phyloP scores from a whole-genome alignment of 768 basidiomycete genomes.

The Phaeotremella skinneri region DNA sequence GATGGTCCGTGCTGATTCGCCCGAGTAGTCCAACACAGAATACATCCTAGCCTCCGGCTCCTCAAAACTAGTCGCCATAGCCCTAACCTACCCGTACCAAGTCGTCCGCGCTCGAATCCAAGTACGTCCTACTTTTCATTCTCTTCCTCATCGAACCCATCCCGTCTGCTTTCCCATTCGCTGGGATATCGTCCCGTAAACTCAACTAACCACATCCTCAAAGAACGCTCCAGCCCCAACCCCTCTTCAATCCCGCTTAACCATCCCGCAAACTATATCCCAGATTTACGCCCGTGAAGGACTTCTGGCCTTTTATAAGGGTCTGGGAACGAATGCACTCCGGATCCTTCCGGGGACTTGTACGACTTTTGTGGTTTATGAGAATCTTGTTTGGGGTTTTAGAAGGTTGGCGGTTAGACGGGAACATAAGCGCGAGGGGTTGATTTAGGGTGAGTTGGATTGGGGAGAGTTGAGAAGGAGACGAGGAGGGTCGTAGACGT shows the following conservation, averaged over 20 bases:
- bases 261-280: constrained; percentile 71
- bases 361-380: constrained; percentile 97
- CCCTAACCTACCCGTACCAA: constrained; percentile 92
- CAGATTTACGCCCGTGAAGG: constrained; percentile 82
- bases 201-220: not conserved
- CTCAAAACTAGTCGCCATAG: constrained; percentile 80
- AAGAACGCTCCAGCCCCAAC: constrained; percentile 11
- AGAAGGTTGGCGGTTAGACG: constrained; percentile 39
- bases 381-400: constrained; percentile 52
- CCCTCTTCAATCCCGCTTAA: constrained; percentile 18
- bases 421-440: constrained; percentile 16
- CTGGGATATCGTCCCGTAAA: not conserved
- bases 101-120: constrained; percentile 92
- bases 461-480: no score
- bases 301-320: constrained; percentile 83
- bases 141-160: not conserved
- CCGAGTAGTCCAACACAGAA: constrained; percentile 81
- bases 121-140: constrained; percentile 54
- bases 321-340: constrained; percentile 87
- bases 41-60: constrained; percentile 90
- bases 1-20: constrained; percentile 2
- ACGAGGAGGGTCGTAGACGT: no score
- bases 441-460: no score
- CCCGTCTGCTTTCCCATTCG: not conserved
- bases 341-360: constrained; percentile 95